Evolutionary conservation across 805 yeast genomes (phyloP).

Genomic region (Priceomyces carsonii): DNA sequence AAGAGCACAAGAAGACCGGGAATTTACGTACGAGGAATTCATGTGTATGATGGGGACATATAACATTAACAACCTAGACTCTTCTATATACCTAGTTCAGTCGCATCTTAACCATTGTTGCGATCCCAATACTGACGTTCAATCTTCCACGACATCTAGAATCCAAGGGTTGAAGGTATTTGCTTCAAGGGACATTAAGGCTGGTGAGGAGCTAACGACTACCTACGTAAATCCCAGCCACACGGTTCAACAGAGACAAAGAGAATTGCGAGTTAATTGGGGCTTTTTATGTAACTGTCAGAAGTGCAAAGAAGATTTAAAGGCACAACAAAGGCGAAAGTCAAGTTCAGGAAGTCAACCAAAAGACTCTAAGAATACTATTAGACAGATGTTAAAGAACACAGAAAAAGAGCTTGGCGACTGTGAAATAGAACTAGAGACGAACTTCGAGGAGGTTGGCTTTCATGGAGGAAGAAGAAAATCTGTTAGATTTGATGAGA

Average conservation of each 20-base stretch:
- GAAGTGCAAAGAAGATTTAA: constrained; percentile 61
- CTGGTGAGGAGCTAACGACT: constrained; percentile 68
- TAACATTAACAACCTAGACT: constrained; percentile 71
- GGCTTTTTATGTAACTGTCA: constrained; percentile 73
- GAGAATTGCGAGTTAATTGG: constrained; percentile 71
- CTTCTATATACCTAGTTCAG: constrained; percentile 59
- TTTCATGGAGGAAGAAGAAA: constrained; percentile 51
- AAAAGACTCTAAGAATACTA: constrained; percentile 28
- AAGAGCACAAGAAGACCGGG: constrained; percentile 21
- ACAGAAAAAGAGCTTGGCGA: constrained; percentile 44
- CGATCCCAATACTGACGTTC: constrained; percentile 65
- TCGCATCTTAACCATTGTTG: constrained; percentile 79
- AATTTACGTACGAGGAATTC: constrained; percentile 51
- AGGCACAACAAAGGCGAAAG: constrained; percentile 45
- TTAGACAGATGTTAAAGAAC: constrained; percentile 48
- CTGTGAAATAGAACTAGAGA: constrained; percentile 42
- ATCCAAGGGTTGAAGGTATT: constrained; percentile 58
- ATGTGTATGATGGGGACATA: constrained; percentile 67
- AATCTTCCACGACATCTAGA: constrained; percentile 37
- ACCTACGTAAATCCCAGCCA: constrained; percentile 70
- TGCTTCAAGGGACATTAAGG: constrained; percentile 57
- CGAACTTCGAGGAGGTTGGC: constrained; percentile 32
- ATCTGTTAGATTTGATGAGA: constrained; percentile 66
- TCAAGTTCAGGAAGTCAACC: constrained; percentile 31
- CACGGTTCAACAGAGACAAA: constrained; percentile 60